These are phyloP conservation scores for Hypoxylon fragiforme DNA, from an alignment of 495 filamentous ascomycete genomes.

Conservation along the genomic window DNA sequence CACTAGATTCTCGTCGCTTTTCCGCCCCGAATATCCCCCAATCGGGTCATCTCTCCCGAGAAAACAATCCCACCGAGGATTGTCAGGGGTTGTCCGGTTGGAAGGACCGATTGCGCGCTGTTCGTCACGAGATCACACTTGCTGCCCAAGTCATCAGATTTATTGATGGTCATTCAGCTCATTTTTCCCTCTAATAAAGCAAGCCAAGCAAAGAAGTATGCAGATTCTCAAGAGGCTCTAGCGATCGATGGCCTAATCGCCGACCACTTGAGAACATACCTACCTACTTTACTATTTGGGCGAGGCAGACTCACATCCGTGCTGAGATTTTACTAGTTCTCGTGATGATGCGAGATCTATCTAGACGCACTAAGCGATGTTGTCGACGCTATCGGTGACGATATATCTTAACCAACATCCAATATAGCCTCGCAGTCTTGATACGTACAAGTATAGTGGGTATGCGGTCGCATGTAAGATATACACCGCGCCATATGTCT, in stretches of 20 bases:
- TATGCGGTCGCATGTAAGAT: background rate
- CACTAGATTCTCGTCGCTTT: conserved; percentile 13
- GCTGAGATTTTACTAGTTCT: conserved; percentile 4
- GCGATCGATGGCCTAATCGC: background rate
- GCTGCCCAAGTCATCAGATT: background rate
- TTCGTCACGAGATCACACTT: conserved; percentile 11
- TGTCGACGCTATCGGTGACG: conserved; percentile 6
- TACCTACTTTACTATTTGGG: conserved; percentile 10
- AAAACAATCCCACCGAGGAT: conserved; percentile 3
- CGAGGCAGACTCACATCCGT: conserved; percentile 1
- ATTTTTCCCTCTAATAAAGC: too few species aligned
- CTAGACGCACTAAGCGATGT: conserved; percentile 5
- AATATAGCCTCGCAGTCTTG: background rate
- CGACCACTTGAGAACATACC: background rate
- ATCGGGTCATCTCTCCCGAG: conserved; percentile 15
- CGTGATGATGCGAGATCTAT: background rate
- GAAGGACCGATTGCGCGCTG: conserved; percentile 22
- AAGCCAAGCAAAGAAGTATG: too few species aligned
- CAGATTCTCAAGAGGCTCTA: background rate
- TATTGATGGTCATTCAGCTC: too few species aligned
- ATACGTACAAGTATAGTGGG: background rate
- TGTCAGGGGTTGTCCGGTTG: conserved; percentile 20
- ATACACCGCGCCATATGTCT: too few species aligned
- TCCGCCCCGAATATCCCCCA: conserved; percentile 19
- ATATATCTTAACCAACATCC: background rate